These are phyloP conservation scores for Colletotrichum tanaceti DNA, from an alignment of 2,329 filamentous ascomycete species.

Conservation along the genomic window DNA sequence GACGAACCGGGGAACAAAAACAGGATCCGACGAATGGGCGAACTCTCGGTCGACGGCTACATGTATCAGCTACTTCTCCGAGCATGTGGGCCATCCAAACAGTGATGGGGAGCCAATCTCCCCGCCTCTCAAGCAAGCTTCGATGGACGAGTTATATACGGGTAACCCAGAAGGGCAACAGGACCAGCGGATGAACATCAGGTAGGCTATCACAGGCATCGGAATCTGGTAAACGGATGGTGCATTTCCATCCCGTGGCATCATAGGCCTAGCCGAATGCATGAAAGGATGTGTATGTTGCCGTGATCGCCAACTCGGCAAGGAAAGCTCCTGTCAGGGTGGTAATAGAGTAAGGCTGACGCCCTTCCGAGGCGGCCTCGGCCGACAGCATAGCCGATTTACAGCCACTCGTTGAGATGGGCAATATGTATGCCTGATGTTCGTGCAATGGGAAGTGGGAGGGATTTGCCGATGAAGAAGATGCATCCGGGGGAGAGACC, in stretches of 20 bases:
- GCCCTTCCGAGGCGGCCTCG: neutral
- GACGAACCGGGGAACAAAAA: neutral
- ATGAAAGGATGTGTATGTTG: neutral
- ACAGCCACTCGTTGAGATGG: slow-evolving; percentile 15
- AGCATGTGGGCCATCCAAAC: slow-evolving; percentile 4
- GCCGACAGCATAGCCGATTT: neutral
- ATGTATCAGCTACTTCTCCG: neutral
- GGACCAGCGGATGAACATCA: slow-evolving; percentile 1
- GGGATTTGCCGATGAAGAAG: slow-evolving; percentile 1
- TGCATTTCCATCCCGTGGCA: neutral
- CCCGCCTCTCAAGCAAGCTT: neutral
- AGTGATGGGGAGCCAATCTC: neutral
- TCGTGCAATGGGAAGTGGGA: neutral
- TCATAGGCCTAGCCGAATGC: neutral
- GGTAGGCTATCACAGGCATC: neutral
- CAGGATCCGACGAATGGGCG: neutral
- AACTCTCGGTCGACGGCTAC: neutral
- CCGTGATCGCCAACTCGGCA: neutral
- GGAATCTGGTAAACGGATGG: neutral
- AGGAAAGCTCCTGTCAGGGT: neutral
- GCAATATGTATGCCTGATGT: neutral
- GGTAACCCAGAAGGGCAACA: neutral
- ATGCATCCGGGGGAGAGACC: neutral
- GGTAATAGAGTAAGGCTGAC: neutral
- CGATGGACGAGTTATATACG: neutral